These are phyloP conservation scores for Phytophthora boehmeriae DNA, from an alignment of 352 stramenopile species.

Conservation along the genomic window DNA sequence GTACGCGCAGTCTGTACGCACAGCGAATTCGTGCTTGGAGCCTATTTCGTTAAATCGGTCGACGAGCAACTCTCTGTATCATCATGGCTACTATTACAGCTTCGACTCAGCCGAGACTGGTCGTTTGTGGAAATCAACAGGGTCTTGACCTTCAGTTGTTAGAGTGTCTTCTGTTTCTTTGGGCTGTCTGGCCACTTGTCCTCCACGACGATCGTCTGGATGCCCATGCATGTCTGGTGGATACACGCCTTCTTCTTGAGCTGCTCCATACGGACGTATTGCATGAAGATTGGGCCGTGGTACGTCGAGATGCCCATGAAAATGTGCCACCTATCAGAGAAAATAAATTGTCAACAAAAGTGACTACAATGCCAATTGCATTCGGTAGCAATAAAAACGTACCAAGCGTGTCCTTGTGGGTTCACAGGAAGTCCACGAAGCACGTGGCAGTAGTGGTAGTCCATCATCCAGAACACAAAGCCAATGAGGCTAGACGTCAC, in stretches of 20 bases:
- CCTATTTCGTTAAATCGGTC: too few species aligned
- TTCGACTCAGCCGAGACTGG: too few species aligned
- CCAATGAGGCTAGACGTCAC: conserved; percentile 66
- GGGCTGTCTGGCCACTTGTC: conserved; percentile 12
- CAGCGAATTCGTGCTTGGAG: too few species aligned
- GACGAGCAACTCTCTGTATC: too few species aligned
- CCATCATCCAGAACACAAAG: conserved; percentile 75
- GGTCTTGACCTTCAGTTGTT: conserved; percentile 4
- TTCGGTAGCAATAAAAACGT: conserved; percentile 8
- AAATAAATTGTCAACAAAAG: conserved; percentile 3
- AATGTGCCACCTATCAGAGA: conserved; percentile 69
- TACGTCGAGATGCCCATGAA: conserved; percentile 85
- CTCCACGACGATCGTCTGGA: conserved; percentile 73
- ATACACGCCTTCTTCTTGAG: conserved; percentile 69
- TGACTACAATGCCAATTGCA: conserved; percentile 3
- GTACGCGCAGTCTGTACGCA: too few species aligned
- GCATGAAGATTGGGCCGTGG: conserved; percentile 84
- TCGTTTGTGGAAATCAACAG: background rate
- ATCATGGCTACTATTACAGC: too few species aligned
- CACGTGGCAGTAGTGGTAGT: conserved; percentile 81
- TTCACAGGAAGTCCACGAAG: conserved; percentile 69
- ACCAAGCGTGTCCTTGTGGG: conserved; percentile 82
- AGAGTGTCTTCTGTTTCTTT: conserved; percentile 46
- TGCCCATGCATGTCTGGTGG: conserved; percentile 53
- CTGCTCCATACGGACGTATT: conserved; percentile 85